Conservation (phyloP, 371 early-diverging fungal species). For the Haplosporangium sp. region DNA sequence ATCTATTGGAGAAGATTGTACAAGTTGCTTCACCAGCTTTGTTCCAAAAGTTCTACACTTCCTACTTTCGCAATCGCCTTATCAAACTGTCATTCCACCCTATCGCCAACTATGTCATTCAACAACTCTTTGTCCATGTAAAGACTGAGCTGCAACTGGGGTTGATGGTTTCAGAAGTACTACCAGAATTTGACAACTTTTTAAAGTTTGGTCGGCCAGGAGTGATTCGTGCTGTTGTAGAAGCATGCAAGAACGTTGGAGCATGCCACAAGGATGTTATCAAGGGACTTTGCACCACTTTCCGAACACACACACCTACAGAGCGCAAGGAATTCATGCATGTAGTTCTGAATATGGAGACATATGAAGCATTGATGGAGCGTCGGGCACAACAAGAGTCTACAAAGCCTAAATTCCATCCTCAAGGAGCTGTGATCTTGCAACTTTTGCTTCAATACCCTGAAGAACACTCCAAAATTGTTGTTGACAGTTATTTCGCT, state of each 20-base stretch:
- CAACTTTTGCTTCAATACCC: slow-evolving; percentile 78
- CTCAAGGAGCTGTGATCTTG: slow-evolving; percentile 81
- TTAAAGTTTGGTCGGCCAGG: slow-evolving; percentile 71
- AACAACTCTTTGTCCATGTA: slow-evolving; percentile 73
- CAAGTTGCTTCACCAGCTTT: slow-evolving; percentile 68
- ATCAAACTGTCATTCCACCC: slow-evolving; percentile 74
- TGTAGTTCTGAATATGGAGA: slow-evolving; percentile 72
- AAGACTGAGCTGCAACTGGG: slow-evolving; percentile 70
- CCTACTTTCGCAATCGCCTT: slow-evolving; percentile 73
- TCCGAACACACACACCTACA: slow-evolving; percentile 62
- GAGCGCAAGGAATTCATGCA: slow-evolving; percentile 70
- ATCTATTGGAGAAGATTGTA: slow-evolving; percentile 72
- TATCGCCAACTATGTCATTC: slow-evolving; percentile 88
- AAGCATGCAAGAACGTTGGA: slow-evolving; percentile 72
- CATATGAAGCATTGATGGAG: slow-evolving; percentile 55
- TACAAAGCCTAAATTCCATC: slow-evolving; percentile 63
- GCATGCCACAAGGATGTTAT: slow-evolving; percentile 70
- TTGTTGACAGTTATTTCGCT: slow-evolving; percentile 74
- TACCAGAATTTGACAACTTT: slow-evolving; percentile 66
- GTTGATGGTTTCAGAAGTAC: slow-evolving; percentile 69
- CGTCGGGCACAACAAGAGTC: slow-evolving; percentile 28
- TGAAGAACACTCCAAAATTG: slow-evolving; percentile 67
- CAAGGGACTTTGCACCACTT: slow-evolving; percentile 65
- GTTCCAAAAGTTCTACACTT: slow-evolving; percentile 75
- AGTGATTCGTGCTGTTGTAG: slow-evolving; percentile 73